These are phyloP conservation scores for Pelargonium citronellum DNA, from an alignment of 441 rosid species.

Conservation along the genomic window DNA sequence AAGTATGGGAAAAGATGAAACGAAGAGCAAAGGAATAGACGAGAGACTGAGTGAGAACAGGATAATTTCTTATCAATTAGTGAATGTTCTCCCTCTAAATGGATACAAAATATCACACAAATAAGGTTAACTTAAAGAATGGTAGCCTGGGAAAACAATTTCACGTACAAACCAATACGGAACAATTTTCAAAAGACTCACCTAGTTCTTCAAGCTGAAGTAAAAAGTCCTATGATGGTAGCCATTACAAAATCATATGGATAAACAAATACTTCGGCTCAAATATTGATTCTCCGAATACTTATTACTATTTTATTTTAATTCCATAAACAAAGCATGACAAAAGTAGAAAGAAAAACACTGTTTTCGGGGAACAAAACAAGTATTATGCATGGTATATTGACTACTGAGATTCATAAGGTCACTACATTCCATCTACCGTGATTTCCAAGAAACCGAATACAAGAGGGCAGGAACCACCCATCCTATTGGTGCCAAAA, in stretches of 20 bases:
- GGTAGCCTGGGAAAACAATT: background rate
- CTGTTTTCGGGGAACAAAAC: background rate
- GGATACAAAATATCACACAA: background rate
- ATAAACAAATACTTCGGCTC: background rate
- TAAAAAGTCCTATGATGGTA: background rate
- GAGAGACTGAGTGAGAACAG: background rate
- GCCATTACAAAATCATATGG: background rate
- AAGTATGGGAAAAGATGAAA: background rate
- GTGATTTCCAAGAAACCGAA: slow-evolving; percentile 11
- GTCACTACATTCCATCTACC: slow-evolving; percentile 8
- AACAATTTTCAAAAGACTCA: background rate
- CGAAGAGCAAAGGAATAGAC: background rate
- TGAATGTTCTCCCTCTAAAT: background rate
- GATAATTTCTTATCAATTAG: background rate
- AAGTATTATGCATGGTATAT: background rate
- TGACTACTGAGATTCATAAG: background rate
- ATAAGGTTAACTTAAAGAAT: too few species aligned
- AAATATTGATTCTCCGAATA: background rate
- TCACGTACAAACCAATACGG: background rate
- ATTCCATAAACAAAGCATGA: background rate
- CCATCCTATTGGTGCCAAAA: slow-evolving; percentile 14
- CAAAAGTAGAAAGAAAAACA: background rate
- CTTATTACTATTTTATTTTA: background rate
- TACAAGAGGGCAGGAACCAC: background rate
- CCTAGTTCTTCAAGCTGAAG: background rate